Evolutionary conservation across 2,329 filamentous ascomycete genomes (phyloP).

Genomic region (Penicillium sp.): DNA sequence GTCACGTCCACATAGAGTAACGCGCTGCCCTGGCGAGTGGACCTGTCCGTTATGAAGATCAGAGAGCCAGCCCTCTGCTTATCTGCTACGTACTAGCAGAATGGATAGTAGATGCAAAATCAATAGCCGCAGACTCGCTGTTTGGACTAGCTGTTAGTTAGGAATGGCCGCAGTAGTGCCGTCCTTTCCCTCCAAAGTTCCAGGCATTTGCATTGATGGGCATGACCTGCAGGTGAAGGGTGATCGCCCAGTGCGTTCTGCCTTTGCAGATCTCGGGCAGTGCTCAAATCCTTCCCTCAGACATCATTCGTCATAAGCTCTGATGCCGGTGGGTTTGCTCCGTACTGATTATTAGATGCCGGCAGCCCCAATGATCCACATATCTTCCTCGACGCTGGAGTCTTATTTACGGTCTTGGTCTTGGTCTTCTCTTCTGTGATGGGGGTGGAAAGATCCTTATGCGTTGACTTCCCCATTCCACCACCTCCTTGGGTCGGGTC

Average conservation of each 20-base stretch:
- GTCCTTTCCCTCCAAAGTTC: slow-evolving; percentile 5
- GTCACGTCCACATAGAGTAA: slow-evolving; percentile 2
- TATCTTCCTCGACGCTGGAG: slow-evolving; percentile 6
- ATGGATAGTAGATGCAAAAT: not conserved
- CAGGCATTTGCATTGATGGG: slow-evolving; percentile 7
- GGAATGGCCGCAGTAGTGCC: not conserved
- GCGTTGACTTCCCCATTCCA: slow-evolving; percentile 4
- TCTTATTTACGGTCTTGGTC: not conserved
- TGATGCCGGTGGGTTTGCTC: slow-evolving; percentile 8
- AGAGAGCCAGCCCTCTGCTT: not conserved
- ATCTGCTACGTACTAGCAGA: not conserved
- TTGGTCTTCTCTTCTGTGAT: not conserved
- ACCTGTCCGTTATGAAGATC: slow-evolving; percentile 16
- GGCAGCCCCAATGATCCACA: slow-evolving; percentile 14
- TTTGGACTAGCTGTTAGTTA: not conserved
- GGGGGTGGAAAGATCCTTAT: slow-evolving; percentile 3
- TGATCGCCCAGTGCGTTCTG: slow-evolving; percentile 14
- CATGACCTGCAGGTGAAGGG: slow-evolving; percentile 19
- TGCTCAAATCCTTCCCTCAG: slow-evolving; percentile 10
- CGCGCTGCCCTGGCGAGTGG: slow-evolving; percentile 4
- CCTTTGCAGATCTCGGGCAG: slow-evolving; percentile 14
- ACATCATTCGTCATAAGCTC: slow-evolving; percentile 13
- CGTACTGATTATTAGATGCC: slow-evolving; percentile 14
- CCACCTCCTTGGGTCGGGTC: slow-evolving; percentile 9
- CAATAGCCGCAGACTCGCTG: not conserved